phyloP scores from a whole-genome alignment of 306 rosid species.

The Luffa aegyptiaca region DNA sequence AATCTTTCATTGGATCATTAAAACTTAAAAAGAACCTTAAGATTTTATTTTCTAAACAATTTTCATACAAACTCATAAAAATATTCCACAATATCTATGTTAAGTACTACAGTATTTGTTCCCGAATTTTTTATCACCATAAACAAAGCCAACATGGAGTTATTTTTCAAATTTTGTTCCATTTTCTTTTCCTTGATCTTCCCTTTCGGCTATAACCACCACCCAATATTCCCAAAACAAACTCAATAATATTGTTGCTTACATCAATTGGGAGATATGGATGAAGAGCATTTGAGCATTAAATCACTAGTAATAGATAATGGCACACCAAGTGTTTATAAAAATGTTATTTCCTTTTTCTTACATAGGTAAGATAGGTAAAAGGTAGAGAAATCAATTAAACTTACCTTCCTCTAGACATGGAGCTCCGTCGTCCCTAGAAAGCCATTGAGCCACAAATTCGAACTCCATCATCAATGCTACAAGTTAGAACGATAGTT shows the following conservation, averaged over 20 bases:
- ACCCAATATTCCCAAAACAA: slow-evolving; percentile 11
- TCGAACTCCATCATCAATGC: slow-evolving; percentile 15
- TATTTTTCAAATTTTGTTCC: slow-evolving; percentile 16
- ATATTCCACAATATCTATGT: slow-evolving; percentile 59
- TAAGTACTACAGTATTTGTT: slow-evolving; percentile 38
- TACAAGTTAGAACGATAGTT: slow-evolving; percentile 30
- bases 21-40: slow-evolving; percentile 28
- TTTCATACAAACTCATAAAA: slow-evolving; percentile 26
- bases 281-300: slow-evolving; percentile 17
- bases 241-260: slow-evolving; percentile 32
- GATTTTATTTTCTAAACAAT: slow-evolving; percentile 9
- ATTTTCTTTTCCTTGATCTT: slow-evolving; percentile 49
- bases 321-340: slow-evolving; percentile 19
- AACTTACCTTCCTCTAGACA: slow-evolving; percentile 35
- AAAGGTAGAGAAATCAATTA: slow-evolving; percentile 20
- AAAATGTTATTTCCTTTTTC: slow-evolving; percentile 8
- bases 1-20: slow-evolving; percentile 35
- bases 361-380: slow-evolving; percentile 21
- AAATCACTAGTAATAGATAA: background rate
- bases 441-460: slow-evolving; percentile 91
- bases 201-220: slow-evolving; percentile 11
- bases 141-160: slow-evolving; percentile 13
- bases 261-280: slow-evolving; percentile 30
- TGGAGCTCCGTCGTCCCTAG: slow-evolving; percentile 85
- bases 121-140: slow-evolving; percentile 17